Percentiles rank a stretch among this genome's conserved stretches.
Evolutionary conservation across 129 eudicot genomes (phyloP).

Genomic region (Gnaphalium uliginosum): DNA sequence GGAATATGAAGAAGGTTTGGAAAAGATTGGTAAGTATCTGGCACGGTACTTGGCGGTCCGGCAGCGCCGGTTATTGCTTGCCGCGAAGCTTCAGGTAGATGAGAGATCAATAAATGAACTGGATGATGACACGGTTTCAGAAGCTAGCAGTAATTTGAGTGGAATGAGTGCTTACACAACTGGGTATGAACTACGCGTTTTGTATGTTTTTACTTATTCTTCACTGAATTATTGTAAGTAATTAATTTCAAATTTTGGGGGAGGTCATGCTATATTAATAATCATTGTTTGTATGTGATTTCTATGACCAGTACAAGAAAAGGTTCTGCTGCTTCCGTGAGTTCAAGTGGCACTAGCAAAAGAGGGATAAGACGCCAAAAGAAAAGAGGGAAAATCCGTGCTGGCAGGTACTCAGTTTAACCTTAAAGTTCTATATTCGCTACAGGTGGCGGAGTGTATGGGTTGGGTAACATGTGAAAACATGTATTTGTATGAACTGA

Average conservation of each 20-base stretch:
- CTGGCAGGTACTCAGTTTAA: slow-evolving; percentile 74
- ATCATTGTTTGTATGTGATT: background rate
- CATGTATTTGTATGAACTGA: background rate
- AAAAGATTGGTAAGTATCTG: slow-evolving; percentile 89
- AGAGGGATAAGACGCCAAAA: slow-evolving; percentile 73
- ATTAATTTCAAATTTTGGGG: background rate
- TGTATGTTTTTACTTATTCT: background rate
- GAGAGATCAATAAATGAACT: slow-evolving; percentile 57
- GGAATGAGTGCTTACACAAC: slow-evolving; percentile 98
- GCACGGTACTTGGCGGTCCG: slow-evolving; percentile 89
- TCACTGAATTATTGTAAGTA: background rate
- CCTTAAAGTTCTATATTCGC: background rate
- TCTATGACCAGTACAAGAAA: slow-evolving; percentile 57
- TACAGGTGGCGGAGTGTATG: background rate
- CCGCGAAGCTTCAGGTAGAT: slow-evolving; percentile 75
- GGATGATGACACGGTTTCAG: slow-evolving; percentile 93
- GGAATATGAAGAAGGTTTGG: slow-evolving; percentile 83
- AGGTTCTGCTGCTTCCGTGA: slow-evolving; percentile 73
- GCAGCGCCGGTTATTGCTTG: slow-evolving; percentile 84
- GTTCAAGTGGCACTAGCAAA: slow-evolving; percentile 57
- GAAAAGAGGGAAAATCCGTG: slow-evolving; percentile 90
- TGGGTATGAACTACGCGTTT: slow-evolving; percentile 54
- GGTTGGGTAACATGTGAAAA: slow-evolving; percentile 1
- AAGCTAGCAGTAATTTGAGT: slow-evolving; percentile 94
- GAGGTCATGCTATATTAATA: background rate